phyloP scores from a whole-genome alignment of 2,329 filamentous ascomycete genomes.

The Hypomyces perniciosus region DNA sequence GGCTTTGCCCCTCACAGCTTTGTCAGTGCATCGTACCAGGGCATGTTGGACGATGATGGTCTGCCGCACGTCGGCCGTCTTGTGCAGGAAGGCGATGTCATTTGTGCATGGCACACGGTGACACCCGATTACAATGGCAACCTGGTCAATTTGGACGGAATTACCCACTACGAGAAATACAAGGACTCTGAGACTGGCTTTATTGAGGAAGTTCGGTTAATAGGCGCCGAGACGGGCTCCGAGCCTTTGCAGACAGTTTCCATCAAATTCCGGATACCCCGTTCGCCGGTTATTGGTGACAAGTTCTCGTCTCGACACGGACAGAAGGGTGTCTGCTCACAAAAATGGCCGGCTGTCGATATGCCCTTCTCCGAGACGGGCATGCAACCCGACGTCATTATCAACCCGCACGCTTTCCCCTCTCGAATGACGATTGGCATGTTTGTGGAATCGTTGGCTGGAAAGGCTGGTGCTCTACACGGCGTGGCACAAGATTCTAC shows the following conservation, averaged over 20 bases:
- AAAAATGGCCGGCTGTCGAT: constrained; percentile 89
- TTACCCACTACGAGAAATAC: constrained; percentile 87
- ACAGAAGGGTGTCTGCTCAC: constrained; percentile 93
- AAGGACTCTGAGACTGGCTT: constrained; percentile 86
- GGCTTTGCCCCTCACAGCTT: constrained; percentile 78
- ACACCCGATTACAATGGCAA: constrained; percentile 71
- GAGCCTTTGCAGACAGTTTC: constrained; percentile 84
- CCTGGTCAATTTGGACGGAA: constrained; percentile 77
- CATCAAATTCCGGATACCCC: constrained; percentile 86
- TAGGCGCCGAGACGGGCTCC: constrained; percentile 76
- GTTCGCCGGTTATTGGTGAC: constrained; percentile 89
- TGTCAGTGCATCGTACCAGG: constrained; percentile 63
- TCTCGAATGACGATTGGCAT: constrained; percentile 99
- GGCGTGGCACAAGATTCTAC: constrained; percentile 95
- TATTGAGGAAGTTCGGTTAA: constrained; percentile 86
- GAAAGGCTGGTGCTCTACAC: constrained; percentile 89
- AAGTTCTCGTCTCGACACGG: constrained; percentile 99
- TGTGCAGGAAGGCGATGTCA: constrained; percentile 72
- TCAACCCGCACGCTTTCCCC: constrained; percentile 98
- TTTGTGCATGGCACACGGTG: constrained; percentile 88
- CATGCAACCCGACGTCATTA: constrained; percentile 96
- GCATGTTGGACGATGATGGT: constrained; percentile 79
- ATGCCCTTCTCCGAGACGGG: constrained; percentile 97
- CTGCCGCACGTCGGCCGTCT: constrained; percentile 74
- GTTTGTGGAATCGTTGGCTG: constrained; percentile 95